Percentiles rank a stretch among this genome's conserved stretches.
Evolutionary conservation across 2,329 filamentous ascomycete genomes (phyloP).

Genomic region (Paracorniculantispora psalliotae): DNA sequence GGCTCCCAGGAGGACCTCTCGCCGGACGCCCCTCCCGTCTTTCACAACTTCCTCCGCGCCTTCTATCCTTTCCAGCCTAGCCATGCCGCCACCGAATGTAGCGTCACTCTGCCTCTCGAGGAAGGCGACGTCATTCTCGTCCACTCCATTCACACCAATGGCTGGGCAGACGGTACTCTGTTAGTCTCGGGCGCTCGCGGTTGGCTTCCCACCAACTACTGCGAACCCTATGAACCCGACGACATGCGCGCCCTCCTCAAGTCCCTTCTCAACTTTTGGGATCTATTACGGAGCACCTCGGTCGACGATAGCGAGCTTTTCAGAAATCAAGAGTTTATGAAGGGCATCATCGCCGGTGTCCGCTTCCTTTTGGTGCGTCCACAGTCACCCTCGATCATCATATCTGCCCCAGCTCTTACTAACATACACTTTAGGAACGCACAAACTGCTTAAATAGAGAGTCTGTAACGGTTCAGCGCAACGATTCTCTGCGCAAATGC

Average conservation of each 20-base stretch:
- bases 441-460: slow-evolving; percentile 85
- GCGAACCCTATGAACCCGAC: slow-evolving; percentile 86
- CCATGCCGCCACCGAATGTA: slow-evolving; percentile 71
- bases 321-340: slow-evolving; percentile 88
- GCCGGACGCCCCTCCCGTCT: slow-evolving; percentile 55
- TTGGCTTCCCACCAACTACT: slow-evolving; percentile 98
- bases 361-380: slow-evolving; percentile 76
- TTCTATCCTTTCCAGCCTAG: slow-evolving; percentile 88
- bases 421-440: slow-evolving; percentile 57
- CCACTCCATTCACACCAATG: slow-evolving; percentile 95
- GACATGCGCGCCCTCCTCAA: slow-evolving; percentile 81
- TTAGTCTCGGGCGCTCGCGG: slow-evolving; percentile 80
- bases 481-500: slow-evolving; percentile 70
- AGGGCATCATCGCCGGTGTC: slow-evolving; percentile 88
- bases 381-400: no score
- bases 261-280: slow-evolving; percentile 87
- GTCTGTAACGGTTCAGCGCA: slow-evolving; percentile 65
- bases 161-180: slow-evolving; percentile 95
- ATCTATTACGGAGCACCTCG: slow-evolving; percentile 73
- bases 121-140: slow-evolving; percentile 90
- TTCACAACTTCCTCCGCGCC: slow-evolving; percentile 91
- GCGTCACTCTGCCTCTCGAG: slow-evolving; percentile 81
- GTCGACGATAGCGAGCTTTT: slow-evolving; percentile 74
- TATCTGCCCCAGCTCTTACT: neutral
- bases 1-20: slow-evolving; percentile 57